Base-by-base conservation (phyloP, 2,329 filamentous ascomycete species). In the Colletotrichum scovillei region DNA sequence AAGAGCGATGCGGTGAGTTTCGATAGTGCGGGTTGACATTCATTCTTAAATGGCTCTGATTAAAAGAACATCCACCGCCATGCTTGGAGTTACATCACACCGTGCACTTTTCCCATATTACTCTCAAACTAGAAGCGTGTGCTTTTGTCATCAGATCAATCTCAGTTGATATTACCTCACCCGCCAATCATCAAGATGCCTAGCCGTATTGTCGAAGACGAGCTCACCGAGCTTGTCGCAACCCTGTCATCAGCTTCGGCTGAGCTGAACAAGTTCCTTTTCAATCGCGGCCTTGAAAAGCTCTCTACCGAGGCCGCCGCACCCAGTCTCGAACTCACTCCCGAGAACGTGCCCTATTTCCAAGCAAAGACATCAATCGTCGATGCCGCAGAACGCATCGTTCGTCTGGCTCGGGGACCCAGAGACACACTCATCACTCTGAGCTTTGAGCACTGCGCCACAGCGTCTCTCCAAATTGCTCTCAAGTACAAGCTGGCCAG, bases 381-480 rank as follows among this genome's bases (percentile, higher is more conserved):
- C 14, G 66, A 68, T 32, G 24, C 46, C 2, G 58, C 66, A 2
- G 66, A 68, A 42, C 58, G 30, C 16, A 35, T 68, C 5, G 55
- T 68, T 4, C 58, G 46, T 3, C 46, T 68, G 3, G 28, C 55
- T 8, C 58, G 58, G 4, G 66, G 66, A 6, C 58, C 66, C 0
- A 24, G 66, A 16, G 66, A 68, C 19, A 16, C 49, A 2, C 42
- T 63, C 11, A 11, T 68, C 16, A 35, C 66, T 11, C 49, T 68
- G n/a, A 68, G 66, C 30, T 63, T 63, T n/a, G 66, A 63, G 16
- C 66, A 68, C 49, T 63, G 57, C 24, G 58, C 57, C 11, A 56
- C 66, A 14, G 57, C 66, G 12, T 68, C 58, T 19, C 24, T 68
- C 9, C 66, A 68, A 30, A 16, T 68, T 7, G 32, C 38, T 5